phyloP scores from a whole-genome alignment of 768 basidiomycete species.

The Tephrocybe sp. region DNA sequence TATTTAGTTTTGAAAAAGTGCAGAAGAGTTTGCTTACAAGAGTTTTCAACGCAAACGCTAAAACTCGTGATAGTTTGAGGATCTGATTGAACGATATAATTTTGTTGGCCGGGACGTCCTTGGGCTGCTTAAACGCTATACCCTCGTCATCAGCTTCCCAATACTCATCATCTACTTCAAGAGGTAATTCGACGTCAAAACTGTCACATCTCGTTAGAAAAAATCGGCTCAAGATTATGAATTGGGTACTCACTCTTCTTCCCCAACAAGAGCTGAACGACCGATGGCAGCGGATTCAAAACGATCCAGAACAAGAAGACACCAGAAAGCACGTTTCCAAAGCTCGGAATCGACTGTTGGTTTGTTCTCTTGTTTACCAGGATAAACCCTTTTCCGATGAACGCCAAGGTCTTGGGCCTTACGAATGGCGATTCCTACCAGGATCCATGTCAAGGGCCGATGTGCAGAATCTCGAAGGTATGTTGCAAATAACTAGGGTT shows the following conservation, averaged over 20 bases:
- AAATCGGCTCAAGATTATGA: not conserved
- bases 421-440: conserved; percentile 50
- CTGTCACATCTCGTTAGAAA: conserved; percentile 33
- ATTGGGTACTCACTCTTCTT: conserved; percentile 60
- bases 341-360: conserved; percentile 51
- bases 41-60: conserved; percentile 66
- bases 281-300: conserved; percentile 52
- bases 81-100: conserved; percentile 62
- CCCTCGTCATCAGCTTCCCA: conserved; percentile 58
- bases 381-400: conserved; percentile 63
- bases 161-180: conserved; percentile 81
- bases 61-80: conserved; percentile 65
- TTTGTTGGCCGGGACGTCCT: conserved; percentile 46
- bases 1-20: not conserved
- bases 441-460: conserved; percentile 51
- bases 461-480: conserved; percentile 51
- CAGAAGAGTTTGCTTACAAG: conserved; percentile 46
- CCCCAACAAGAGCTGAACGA: conserved; percentile 51
- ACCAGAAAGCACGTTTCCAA: conserved; percentile 82
- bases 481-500: conserved; percentile 55
- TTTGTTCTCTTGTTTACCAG: conserved; percentile 17
- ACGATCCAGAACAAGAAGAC: conserved; percentile 59
- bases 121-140: conserved; percentile 65
- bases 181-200: conserved; percentile 78
- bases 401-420: conserved; percentile 77